These are phyloP conservation scores for Ligustrum vulgare DNA, from an alignment of 257 asterid genomes.

Conservation along the genomic window DNA sequence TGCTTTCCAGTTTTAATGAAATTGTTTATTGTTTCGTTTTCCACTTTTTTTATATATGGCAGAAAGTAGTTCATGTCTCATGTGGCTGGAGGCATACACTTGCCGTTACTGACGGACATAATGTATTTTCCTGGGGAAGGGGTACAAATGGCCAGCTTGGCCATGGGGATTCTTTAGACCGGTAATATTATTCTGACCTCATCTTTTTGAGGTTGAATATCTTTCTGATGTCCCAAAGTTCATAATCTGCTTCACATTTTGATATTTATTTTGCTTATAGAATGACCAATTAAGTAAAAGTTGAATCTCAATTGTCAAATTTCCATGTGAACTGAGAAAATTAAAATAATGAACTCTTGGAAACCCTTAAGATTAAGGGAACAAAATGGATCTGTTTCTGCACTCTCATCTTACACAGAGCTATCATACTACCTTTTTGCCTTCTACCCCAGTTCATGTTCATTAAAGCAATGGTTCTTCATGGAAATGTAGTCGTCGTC, in stretches of 20 bases:
- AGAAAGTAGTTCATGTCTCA: constrained; percentile 80
- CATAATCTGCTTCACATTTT: too few relatives aligned
- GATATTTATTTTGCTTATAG: background rate
- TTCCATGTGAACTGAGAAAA: too few relatives aligned
- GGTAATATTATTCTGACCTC: constrained; percentile 40
- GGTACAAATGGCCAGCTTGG: constrained; percentile 99
- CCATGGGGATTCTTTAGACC: constrained; percentile 60
- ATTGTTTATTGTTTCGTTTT: background rate
- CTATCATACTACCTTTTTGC: too few relatives aligned
- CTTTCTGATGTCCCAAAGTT: background rate
- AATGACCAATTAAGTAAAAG: too few relatives aligned
- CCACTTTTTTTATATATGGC: constrained; percentile 24
- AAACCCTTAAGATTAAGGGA: too few relatives aligned
- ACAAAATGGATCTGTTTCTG: too few relatives aligned
- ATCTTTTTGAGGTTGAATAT: background rate
- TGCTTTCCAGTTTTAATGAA: background rate
- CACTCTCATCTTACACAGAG: too few relatives aligned
- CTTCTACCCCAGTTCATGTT: background rate
- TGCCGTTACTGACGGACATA: constrained; percentile 75
- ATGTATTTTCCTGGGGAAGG: constrained; percentile 97
- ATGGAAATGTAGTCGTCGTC: background rate
- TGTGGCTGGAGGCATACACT: constrained; percentile 99
- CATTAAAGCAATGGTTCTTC: background rate
- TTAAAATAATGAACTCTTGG: too few relatives aligned
- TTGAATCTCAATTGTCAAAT: too few relatives aligned